Percentiles rank a stretch among this genome's conserved stretches.
phyloP scores from a whole-genome alignment of 2,329 filamentous ascomycete species.

The Botrytis galanthina region DNA sequence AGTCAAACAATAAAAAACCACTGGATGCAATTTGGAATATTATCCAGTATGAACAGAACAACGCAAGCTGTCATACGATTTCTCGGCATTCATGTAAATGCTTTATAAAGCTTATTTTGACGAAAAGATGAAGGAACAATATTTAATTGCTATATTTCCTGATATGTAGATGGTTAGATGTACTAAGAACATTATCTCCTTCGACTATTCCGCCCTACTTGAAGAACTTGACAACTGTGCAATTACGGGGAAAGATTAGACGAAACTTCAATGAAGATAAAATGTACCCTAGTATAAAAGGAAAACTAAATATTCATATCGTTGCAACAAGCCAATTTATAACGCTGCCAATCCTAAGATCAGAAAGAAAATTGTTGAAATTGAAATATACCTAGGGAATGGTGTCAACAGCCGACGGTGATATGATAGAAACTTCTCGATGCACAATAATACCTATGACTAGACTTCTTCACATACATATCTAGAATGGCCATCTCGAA shows the following conservation, averaged over 20 bases:
- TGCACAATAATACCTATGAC: neutral
- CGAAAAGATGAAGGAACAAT: neutral
- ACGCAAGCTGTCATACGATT: neutral
- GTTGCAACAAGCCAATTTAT: neutral
- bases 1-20: neutral
- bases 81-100: neutral
- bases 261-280: neutral
- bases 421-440: neutral
- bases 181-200: neutral
- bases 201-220: neutral
- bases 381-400: neutral
- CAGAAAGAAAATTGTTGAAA: neutral
- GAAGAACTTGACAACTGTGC: neutral
- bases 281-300: neutral
- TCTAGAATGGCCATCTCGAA: neutral
- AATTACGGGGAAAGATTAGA: neutral
- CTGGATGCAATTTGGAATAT: rapidly evolving
- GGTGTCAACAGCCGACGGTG: neutral
- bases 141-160: neutral
- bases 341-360: neutral
- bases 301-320: neutral
- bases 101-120: neutral
- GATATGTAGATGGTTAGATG: neutral
- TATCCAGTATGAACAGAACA: neutral
- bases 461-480: neutral